A percentile compares a stretch with the other conserved stretches of the same genome.
phyloP scores from a whole-genome alignment of 192 early-diverging fungal genomes.

The Backusella parvicylindrica region DNA sequence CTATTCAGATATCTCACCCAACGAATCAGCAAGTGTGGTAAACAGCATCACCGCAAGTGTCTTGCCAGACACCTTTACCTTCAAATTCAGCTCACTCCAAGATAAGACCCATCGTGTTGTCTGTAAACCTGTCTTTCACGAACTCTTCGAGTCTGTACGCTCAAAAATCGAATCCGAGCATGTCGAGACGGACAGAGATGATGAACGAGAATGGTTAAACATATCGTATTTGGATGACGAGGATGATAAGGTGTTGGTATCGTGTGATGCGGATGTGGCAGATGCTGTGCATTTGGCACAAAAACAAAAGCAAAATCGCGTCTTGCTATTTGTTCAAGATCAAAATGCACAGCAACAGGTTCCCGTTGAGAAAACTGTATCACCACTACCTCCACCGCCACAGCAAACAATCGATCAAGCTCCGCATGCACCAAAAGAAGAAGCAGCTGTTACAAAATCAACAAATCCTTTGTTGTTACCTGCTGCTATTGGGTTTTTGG shows the following conservation, averaged over 20 bases:
- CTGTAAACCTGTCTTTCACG: constrained; percentile 47
- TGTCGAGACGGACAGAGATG: neutral
- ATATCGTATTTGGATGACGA: constrained; percentile 93
- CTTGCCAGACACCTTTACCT: constrained; percentile 39
- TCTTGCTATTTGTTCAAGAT: constrained; percentile 66
- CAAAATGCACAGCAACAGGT: neutral
- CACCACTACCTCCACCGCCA: no score
- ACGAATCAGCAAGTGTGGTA: constrained; percentile 47
- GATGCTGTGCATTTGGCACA: constrained; percentile 83
- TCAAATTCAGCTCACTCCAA: constrained; percentile 76
- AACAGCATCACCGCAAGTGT: constrained; percentile 22
- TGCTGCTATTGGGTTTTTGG: constrained; percentile 51
- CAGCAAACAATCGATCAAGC: neutral
- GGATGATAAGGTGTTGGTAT: constrained; percentile 79
- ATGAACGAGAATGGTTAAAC: constrained; percentile 32
- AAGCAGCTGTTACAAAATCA: neutral
- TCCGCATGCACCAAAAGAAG: neutral
- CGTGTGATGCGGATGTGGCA: constrained; percentile 70
- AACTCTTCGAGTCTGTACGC: constrained; percentile 52
- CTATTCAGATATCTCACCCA: constrained; percentile 49
- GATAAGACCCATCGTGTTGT: constrained; percentile 77
- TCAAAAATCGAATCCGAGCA: constrained; percentile 41
- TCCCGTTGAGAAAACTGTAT: neutral
- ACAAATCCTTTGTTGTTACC: constrained; percentile 38
- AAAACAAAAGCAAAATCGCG: constrained; percentile 69